Conservation (phyloP, 352 stramenopile species). For the Globisporangium orthogonon region DNA sequence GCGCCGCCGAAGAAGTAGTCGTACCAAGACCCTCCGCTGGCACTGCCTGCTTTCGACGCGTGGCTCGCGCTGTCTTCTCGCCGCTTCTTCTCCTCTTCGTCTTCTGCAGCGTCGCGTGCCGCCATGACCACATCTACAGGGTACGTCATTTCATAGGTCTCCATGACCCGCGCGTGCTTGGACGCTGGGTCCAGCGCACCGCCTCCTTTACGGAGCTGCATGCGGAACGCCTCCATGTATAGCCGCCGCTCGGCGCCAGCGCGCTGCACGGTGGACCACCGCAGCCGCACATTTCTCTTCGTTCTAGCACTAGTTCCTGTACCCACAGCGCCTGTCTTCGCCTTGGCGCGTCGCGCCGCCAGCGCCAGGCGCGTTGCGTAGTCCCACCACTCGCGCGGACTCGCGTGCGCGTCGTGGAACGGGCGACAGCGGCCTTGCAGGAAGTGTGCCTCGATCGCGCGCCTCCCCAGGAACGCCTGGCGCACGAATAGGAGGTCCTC, state of each 20-base stretch:
- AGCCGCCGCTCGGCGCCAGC: slow-evolving; percentile 41
- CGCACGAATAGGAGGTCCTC: slow-evolving; percentile 75
- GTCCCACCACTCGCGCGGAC: slow-evolving; percentile 72
- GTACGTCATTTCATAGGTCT: slow-evolving; percentile 55
- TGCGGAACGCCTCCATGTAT: slow-evolving; percentile 54
- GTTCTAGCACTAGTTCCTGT: no score
- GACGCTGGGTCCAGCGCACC: slow-evolving; percentile 28
- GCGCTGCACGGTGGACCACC: slow-evolving; percentile 56
- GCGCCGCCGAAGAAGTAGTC: slow-evolving; percentile 69
- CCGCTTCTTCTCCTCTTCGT: slow-evolving; percentile 27
- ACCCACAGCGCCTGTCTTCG: slow-evolving; percentile 2
- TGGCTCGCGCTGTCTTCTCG: slow-evolving; percentile 11
- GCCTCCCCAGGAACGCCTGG: slow-evolving; percentile 50
- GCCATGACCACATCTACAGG: slow-evolving; percentile 62
- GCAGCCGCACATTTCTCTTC: slow-evolving; percentile 14
- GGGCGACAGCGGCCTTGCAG: slow-evolving; percentile 45
- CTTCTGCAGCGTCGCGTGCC: slow-evolving; percentile 53
- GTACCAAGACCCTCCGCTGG: slow-evolving; percentile 54
- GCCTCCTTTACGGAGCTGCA: slow-evolving; percentile 35
- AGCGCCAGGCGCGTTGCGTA: slow-evolving; percentile 50
- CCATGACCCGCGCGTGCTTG: slow-evolving; percentile 34
- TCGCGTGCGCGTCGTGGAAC: slow-evolving; percentile 30
- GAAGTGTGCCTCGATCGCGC: slow-evolving; percentile 65
- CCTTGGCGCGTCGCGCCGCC: slow-evolving; percentile 17
- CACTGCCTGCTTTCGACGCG: slow-evolving; percentile 10